Base-by-base conservation (phyloP, 148 eudicot species). In the Rhododendron henanense region DNA sequence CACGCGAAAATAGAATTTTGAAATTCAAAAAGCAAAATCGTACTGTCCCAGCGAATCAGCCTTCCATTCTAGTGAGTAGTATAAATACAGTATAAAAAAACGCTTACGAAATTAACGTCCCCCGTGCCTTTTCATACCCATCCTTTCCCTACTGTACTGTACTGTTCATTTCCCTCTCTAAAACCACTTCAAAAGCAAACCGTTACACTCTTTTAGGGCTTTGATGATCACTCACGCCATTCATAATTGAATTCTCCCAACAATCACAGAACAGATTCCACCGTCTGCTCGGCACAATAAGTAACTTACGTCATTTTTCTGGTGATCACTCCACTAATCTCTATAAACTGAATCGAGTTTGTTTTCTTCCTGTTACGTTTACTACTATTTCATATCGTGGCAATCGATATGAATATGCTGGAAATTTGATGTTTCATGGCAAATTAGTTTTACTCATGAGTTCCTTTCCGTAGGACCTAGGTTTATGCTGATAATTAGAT, bases 151-250 rank as follows among this genome's bases (percentile, higher is more conserved):
- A 5, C 41, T 13, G 21, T 31, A 13, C 77, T 45, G 0, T 7
- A 8, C 23, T 83, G 73, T 83, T 45, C 78, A 69, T 47, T 69
- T 69, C 78, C 79, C 85, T 50, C 85, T 73, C 79, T 18, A 47
- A 84, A 35, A 37, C 7, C 55, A 47, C 39, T 21, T 10, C 41
- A 18, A 65, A 13, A 25, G 33, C 59, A 15, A n/a, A 83, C 33
- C 81, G 13, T 80, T 78, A 31, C 16, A 19, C 63, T 6, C 63
- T 31, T 2, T 53, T 45, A 19, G 25, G 69, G 84, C 4, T 80
- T 31, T 51, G 63, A 50, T 80, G 45, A 41, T 41, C 45, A 41
- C 45, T 41, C 82, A 51, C 41, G 4, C 50, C 74, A 3, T 59
- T 82, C 33, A 35, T 37, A 33, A 81, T 57, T 59, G 45, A 41